phyloP scores from a whole-genome alignment of 2,329 filamentous ascomycete genomes.

The Neophaeococcomyces mojaviensis region DNA sequence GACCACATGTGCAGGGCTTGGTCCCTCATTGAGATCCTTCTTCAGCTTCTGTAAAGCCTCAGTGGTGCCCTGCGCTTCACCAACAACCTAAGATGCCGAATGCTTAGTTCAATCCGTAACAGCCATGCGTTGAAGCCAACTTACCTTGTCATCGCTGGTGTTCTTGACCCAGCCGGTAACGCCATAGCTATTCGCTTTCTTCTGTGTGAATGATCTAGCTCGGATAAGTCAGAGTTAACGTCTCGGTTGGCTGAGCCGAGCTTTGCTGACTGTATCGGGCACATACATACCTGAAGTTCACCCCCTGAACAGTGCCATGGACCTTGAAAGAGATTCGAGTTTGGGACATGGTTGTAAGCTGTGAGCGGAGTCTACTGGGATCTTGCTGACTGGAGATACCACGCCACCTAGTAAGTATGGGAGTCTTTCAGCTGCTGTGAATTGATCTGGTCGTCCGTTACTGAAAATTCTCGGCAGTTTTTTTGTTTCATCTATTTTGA shows the following conservation, averaged over 20 bases:
- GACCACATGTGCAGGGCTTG: slow-evolving; percentile 62
- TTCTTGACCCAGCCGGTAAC: slow-evolving; percentile 45
- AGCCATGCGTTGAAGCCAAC: slow-evolving; percentile 6
- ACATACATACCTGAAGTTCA: slow-evolving; percentile 20
- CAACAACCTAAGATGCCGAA: slow-evolving; percentile 60
- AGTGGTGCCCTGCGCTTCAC: slow-evolving; percentile 74
- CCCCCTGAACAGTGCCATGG: slow-evolving; percentile 22
- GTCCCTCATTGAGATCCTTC: slow-evolving; percentile 67
- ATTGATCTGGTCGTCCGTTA: no score
- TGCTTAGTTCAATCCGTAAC: slow-evolving; percentile 7
- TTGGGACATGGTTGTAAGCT: slow-evolving; percentile 8
- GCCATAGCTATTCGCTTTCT: slow-evolving; percentile 34
- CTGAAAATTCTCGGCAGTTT: no score
- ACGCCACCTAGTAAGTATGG: neutral
- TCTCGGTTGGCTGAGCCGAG: neutral
- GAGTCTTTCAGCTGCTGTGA: no score
- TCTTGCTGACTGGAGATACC: neutral
- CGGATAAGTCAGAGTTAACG: neutral
- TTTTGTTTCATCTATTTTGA: no score
- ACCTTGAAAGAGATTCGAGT: slow-evolving; percentile 21
- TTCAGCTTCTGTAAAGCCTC: slow-evolving; percentile 61
- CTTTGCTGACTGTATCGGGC: neutral
- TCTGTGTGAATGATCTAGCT: slow-evolving; percentile 36
- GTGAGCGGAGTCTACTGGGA: neutral
- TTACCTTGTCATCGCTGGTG: slow-evolving; percentile 38